Conservation (phyloP, 352 stramenopile genomes). For the Phytophthora megakarya region DNA sequence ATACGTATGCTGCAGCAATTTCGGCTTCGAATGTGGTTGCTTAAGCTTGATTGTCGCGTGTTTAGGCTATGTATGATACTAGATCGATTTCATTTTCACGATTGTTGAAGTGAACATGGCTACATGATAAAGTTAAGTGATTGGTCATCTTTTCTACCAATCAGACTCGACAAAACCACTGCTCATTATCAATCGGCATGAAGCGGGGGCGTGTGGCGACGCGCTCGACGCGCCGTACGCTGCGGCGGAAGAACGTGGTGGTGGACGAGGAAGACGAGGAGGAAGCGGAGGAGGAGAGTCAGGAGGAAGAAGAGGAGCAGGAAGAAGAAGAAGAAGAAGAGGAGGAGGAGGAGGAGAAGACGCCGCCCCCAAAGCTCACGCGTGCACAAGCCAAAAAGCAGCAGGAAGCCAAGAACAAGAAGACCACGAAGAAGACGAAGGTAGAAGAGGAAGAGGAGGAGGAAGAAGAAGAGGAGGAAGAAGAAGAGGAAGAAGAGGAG, state of each 20-base stretch:
- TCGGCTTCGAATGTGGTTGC: too few relatives aligned
- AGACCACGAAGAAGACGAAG: slow-evolving; percentile 36
- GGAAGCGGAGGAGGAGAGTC: slow-evolving; percentile 24
- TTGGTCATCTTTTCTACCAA: slow-evolving; percentile 11
- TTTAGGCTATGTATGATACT: too few relatives aligned
- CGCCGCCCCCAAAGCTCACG: slow-evolving; percentile 42
- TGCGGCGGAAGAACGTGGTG: slow-evolving; percentile 80
- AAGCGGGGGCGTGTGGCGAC: slow-evolving; percentile 62
- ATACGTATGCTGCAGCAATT: too few relatives aligned
- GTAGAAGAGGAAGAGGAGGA: slow-evolving; percentile 47
- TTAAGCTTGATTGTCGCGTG: too few relatives aligned
- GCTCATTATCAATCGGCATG: slow-evolving; percentile 31
- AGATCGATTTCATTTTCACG: too few relatives aligned
- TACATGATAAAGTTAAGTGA: not conserved
- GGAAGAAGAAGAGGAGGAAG: slow-evolving; percentile 52
- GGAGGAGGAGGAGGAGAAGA: slow-evolving; percentile 33
- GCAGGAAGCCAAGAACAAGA: slow-evolving; percentile 42
- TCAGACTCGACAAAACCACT: not conserved
- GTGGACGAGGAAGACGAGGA: slow-evolving; percentile 65
- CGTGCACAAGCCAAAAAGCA: slow-evolving; percentile 41
- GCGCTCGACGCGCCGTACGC: slow-evolving; percentile 48
- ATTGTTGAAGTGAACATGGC: slow-evolving; percentile 15
- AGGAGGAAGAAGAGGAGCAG: slow-evolving; percentile 41
- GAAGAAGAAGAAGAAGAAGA: slow-evolving; percentile 41
- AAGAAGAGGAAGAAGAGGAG: slow-evolving; percentile 51